These are phyloP conservation scores for Acer campestre DNA, from an alignment of 345 rosid species.

Conservation along the genomic window DNA sequence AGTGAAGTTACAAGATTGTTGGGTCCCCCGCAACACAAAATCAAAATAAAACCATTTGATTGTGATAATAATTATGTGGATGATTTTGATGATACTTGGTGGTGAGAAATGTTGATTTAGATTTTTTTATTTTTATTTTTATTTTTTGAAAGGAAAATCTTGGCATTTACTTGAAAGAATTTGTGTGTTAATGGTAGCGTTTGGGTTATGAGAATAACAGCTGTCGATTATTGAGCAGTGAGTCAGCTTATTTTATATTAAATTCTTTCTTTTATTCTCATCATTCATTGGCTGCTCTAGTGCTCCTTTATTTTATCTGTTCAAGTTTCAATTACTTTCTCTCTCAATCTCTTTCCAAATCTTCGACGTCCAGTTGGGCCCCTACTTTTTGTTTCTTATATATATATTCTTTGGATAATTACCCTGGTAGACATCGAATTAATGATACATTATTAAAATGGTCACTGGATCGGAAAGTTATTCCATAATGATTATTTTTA, in stretches of 20 bases:
- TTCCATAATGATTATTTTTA: too few species aligned
- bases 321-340: too few species aligned
- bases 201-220: neutral
- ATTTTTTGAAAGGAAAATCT: neutral
- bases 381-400: too few species aligned
- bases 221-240: neutral
- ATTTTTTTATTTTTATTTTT: too few species aligned
- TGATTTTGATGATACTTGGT: conserved; percentile 3
- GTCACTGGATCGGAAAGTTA: too few species aligned
- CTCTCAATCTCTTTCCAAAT: too few species aligned
- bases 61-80: neutral
- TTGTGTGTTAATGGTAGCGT: neutral
- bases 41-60: neutral
- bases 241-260: neutral
- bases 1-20: neutral
- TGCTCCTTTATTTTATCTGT: too few species aligned
- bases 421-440: too few species aligned
- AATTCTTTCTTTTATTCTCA: neutral
- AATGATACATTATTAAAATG: too few species aligned
- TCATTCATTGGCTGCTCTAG: neutral
- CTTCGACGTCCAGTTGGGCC: too few species aligned
- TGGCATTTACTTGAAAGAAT: neutral
- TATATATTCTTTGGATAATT: too few species aligned
- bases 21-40: neutral
- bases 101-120: neutral